Evolutionary conservation across 1,284 basidiomycete genomes (phyloP), one percentile per base, ranked within the genome.

Genomic region (Trametes hirsuta): DNA sequence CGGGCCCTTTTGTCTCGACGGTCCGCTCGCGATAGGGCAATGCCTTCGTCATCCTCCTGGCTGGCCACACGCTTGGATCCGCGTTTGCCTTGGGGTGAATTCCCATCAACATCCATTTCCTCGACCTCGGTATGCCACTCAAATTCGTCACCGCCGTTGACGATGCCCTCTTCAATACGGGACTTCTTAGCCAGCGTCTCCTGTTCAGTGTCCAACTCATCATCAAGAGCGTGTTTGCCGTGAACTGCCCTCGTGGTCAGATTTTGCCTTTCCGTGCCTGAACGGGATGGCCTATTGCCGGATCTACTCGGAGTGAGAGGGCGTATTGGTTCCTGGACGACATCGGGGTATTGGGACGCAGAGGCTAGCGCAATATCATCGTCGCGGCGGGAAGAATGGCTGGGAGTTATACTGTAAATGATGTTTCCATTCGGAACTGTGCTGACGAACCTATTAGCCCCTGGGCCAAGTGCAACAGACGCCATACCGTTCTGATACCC

Each of bases 131-230:
- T 71, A 15, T 78, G 73, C 77, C 79, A 80, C 56, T 75, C 77
- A 45, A 75, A 71, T 62, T 79, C 77, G 64, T 81, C 79, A 48
- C 79, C 77, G n/a, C 76, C 80, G 64, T 81, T 77, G 48, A 77
- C 37, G 30, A 60, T 70, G 54, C 80, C 77, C 36, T 73, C 77
- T 52, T 82, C 81, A 22, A 81, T 72, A 60, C 82, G 81, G 55
- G 79, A 77, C 70, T 82, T 84, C 72, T 86, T 87, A 9, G 64
- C 48, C 34, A 75, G 68, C 61, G 74, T 75, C 58, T 83, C 84
- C 47, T 74, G 70, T 39, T 75, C 74, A 18, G 53, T 51, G 39
- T 66, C 63, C 68, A 71, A 68, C 76, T 78, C 66, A 62, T 71
- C 73, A 45, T 71, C 71, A 8, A 69, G 60, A 2, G 64, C 65